phyloP scores from a whole-genome alignment of 2,329 filamentous ascomycete genomes.

The Fusarium avenaceum region DNA sequence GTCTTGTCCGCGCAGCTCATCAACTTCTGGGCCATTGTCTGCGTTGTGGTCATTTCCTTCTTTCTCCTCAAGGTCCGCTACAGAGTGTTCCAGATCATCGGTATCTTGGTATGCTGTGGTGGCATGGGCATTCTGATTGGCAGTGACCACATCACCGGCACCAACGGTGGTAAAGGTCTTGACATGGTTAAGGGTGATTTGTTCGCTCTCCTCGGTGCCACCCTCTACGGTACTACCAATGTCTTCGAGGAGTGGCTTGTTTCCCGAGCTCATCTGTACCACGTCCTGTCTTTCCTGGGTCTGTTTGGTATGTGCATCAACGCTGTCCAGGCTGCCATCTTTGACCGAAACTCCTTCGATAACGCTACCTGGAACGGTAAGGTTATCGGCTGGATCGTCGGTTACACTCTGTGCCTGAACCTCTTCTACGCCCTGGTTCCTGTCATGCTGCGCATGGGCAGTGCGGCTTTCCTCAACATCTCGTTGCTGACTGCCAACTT shows the following conservation, averaged over 20 bases:
- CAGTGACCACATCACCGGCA: constrained; percentile 85
- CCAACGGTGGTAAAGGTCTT: constrained; percentile 75
- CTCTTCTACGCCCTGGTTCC: constrained; percentile 92
- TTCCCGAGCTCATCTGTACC: constrained; percentile 86
- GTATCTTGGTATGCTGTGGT: constrained; percentile 91
- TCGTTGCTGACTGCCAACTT: constrained; percentile 94
- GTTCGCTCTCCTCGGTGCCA: constrained; percentile 89
- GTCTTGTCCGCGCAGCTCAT: constrained; percentile 93
- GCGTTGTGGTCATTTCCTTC: constrained; percentile 89
- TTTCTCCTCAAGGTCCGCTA: constrained; percentile 88
- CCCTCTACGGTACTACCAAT: constrained; percentile 91
- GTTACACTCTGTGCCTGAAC: constrained; percentile 85
- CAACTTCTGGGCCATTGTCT: constrained; percentile 98
- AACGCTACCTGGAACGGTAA: constrained; percentile 73
- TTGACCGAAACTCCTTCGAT: constrained; percentile 82
- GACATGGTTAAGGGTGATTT: constrained; percentile 91
- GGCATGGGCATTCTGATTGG: constrained; percentile 90
- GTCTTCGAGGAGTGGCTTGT: constrained; percentile 96
- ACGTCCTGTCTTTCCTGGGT: constrained; percentile 91
- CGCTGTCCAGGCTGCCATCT: constrained; percentile 89
- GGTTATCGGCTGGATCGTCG: constrained; percentile 85
- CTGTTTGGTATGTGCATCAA: constrained; percentile 93
- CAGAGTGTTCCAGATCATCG: constrained; percentile 84
- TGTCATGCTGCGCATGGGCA: constrained; percentile 88
- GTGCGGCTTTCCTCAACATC: constrained; percentile 96